Base-by-base conservation (phyloP, 805 yeast genomes). In the Hyphopichia homilentoma region DNA sequence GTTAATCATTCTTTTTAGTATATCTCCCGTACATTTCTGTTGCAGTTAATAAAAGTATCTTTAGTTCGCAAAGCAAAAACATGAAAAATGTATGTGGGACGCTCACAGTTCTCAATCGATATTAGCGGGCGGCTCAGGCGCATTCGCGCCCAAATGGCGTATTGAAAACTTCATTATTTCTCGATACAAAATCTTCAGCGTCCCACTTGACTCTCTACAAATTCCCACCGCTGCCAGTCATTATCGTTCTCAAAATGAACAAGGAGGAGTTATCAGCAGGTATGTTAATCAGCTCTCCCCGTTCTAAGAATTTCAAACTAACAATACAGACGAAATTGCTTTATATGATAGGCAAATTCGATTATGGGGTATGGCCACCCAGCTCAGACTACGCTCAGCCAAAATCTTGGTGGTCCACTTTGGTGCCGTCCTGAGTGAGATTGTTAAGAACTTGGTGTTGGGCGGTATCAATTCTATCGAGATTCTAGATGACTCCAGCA, bases 291-390 rank as follows among this genome's bases (percentile, higher is more conserved):
- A 13, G 13, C 24, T 21, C 4, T 5, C 4, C 5, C n/a, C n/a
- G n/a, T n/a, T n/a, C n/a, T n/a, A 7, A 7, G 3, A 13, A 29
- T 9, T 26, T 26, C n/a, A n/a, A n/a, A n/a, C 23, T 26, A 14
- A 18, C 21, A 19, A 11, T 19, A n/a, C 16, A 59, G 96, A 88
- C 48, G 97, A 89, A 52, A 77, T 89, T 36, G 96, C 94, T 1
- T 70, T 90, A 15, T 90, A 90, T 52, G 98, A 90, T 58, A 75
- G 98, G 38, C 98, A 90, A 59, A 89, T 90, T 41, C 65, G 98
- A 41, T 69, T 90, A 14, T 90, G 98, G 98, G 98, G 98, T 2
- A 68, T 93, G 52, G 94, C 84, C 20, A 95, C 97, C 3, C 98
- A 90, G 55, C 70, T 77, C 25, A 57, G 78, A 27, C 75, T 90